These are phyloP conservation scores for Lomentospora prolificans DNA, from an alignment of 2,329 filamentous ascomycete genomes.

Conservation along the genomic window DNA sequence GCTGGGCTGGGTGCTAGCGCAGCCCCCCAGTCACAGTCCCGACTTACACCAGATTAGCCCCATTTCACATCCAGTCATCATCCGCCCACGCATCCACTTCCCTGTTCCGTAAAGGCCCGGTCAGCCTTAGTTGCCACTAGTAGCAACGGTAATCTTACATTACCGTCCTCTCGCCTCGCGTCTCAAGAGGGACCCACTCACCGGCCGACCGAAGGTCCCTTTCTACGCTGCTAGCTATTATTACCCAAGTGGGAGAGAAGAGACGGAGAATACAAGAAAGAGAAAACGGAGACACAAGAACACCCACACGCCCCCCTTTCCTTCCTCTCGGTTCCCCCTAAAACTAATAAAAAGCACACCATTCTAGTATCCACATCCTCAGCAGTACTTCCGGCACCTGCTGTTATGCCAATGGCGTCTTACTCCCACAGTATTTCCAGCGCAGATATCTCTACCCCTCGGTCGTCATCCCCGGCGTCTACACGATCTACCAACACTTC, in stretches of 20 bases:
- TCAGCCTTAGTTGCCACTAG: not conserved
- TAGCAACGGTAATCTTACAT: constrained; percentile 5
- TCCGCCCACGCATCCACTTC: constrained; percentile 1
- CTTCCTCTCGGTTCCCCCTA: not conserved
- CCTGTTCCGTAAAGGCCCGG: constrained; percentile 5
- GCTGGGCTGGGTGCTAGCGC: too few relatives aligned
- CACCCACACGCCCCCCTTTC: not conserved
- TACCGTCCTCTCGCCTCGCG: not conserved
- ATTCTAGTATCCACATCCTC: not conserved
- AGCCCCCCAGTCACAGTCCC: not conserved
- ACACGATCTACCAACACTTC: constrained; percentile 40
- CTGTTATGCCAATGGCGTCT: constrained; percentile 8
- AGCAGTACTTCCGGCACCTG: not conserved
- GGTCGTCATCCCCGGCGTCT: constrained; percentile 40
- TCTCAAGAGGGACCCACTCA: not conserved
- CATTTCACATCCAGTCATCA: not conserved
- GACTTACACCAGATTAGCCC: not conserved
- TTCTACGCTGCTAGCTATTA: too few relatives aligned
- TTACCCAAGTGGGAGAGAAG: not conserved
- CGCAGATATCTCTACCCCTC: constrained; percentile 44
- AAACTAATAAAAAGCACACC: constrained; percentile 2
- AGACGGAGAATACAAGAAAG: not conserved
- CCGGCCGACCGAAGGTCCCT: not conserved
- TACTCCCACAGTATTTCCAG: constrained; percentile 32
- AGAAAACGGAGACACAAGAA: not conserved